Percentiles rank a stretch among this genome's conserved stretches.
Conservation (phyloP, 148 eudicot species). For the Cornus florida region DNA sequence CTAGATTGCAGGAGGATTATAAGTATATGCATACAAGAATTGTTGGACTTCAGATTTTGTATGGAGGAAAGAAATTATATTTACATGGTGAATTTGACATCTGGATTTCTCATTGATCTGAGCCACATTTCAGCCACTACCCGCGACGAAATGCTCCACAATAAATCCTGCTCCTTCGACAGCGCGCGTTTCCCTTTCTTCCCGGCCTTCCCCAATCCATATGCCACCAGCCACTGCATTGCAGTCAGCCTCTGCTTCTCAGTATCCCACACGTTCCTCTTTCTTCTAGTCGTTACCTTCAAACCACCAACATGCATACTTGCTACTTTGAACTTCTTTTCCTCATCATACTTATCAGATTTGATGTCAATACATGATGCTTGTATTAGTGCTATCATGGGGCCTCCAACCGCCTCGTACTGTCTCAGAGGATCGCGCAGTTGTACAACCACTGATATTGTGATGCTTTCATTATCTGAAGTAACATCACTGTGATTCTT, state of each 20-base stretch:
- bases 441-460: constrained; percentile 51
- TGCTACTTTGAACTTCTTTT: constrained; percentile 49
- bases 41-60: too few relatives aligned
- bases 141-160: constrained; percentile 92
- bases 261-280: constrained; percentile 69
- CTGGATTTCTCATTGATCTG: constrained; percentile 79
- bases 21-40: too few relatives aligned
- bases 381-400: constrained; percentile 59
- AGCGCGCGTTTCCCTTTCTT: constrained; percentile 44
- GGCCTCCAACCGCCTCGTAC: constrained; percentile 89
- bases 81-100: constrained; percentile 71
- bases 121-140: constrained; percentile 99
- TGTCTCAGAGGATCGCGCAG: constrained; percentile 82
- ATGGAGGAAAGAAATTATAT: too few relatives aligned
- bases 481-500: constrained; percentile 19
- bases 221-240: constrained; percentile 84
- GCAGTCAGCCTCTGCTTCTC: constrained; percentile 90
- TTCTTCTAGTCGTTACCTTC: constrained; percentile 50
- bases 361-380: constrained; percentile 32
- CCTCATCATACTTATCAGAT: constrained; percentile 29
- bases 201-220: constrained; percentile 60
- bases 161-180: constrained; percentile 50
- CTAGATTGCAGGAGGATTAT: too few relatives aligned
- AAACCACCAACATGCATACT: constrained; percentile 82
- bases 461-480: constrained; percentile 24